These are phyloP conservation scores for Venturia nashicola DNA, from an alignment of 2,329 filamentous ascomycete genomes.

Conservation along the genomic window DNA sequence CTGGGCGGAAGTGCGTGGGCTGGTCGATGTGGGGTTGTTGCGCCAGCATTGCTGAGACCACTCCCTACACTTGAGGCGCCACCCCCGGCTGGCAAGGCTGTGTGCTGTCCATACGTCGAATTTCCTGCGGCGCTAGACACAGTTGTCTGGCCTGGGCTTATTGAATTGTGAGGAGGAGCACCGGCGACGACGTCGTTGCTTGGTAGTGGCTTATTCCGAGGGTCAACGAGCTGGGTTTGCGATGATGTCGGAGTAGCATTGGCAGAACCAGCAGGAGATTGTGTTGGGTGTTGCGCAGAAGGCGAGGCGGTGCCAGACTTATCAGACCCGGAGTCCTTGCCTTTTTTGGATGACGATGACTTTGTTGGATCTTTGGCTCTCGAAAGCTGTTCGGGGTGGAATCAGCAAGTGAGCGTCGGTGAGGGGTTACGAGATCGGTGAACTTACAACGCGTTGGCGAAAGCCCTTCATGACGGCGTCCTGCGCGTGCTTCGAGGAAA, in stretches of 20 bases:
- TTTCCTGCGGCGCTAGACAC: conserved; percentile 18
- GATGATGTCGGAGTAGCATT: conserved; percentile 76
- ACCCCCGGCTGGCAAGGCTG: neutral
- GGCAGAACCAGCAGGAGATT: conserved; percentile 48
- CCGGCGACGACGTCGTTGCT: conserved; percentile 20
- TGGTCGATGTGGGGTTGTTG: conserved; percentile 50
- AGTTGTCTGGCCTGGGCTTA: conserved; percentile 19
- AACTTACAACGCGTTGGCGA: conserved; percentile 86
- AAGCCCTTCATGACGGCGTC: conserved; percentile 82
- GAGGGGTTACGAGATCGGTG: conserved; percentile 13
- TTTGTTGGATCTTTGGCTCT: conserved; percentile 77
- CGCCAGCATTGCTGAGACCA: conserved; percentile 14
- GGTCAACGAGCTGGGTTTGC: conserved; percentile 73
- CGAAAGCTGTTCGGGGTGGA: conserved; percentile 71
- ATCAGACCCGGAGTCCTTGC: conserved; percentile 17
- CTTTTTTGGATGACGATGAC: conserved; percentile 52
- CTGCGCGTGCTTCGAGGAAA: conserved; percentile 13
- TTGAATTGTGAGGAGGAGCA: conserved; percentile 15
- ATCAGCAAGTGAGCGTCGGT: conserved; percentile 12
- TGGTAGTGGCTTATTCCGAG: conserved; percentile 68
- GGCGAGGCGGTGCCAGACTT: conserved; percentile 65
- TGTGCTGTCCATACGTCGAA: conserved; percentile 21
- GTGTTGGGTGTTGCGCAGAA: conserved; percentile 39
- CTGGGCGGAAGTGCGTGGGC: conserved; percentile 61
- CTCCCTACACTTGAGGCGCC: neutral